These are phyloP conservation scores for Colletotrichum sojae DNA, from an alignment of 2,329 filamentous ascomycete species.

Conservation along the genomic window DNA sequence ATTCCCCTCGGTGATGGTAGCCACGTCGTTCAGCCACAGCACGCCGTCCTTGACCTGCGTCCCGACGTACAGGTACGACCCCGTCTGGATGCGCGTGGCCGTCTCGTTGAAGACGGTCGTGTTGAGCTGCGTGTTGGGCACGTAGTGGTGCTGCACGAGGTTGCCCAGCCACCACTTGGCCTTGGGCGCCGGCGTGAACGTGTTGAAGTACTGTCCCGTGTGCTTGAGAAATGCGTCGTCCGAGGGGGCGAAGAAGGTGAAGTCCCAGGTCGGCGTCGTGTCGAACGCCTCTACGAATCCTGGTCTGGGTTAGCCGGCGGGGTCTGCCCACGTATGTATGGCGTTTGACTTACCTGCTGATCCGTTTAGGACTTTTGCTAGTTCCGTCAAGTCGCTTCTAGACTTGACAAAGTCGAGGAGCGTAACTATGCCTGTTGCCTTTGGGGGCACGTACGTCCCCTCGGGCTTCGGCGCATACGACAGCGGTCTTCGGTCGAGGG, in stretches of 20 bases:
- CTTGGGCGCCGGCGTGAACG: constrained; percentile 45
- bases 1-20: constrained; percentile 38
- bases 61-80: constrained; percentile 45
- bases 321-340: neutral
- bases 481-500: constrained; percentile 3
- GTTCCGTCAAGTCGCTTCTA: constrained; percentile 2
- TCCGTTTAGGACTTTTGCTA: constrained; percentile 9
- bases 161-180: constrained; percentile 49
- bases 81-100: constrained; percentile 45
- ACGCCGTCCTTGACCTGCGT: constrained; percentile 41
- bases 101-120: constrained; percentile 43
- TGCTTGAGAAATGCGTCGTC: constrained; percentile 47
- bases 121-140: constrained; percentile 45
- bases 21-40: constrained; percentile 45
- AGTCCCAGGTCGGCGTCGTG: constrained; percentile 46
- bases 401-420: constrained; percentile 28
- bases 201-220: constrained; percentile 47
- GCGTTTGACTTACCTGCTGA: constrained; percentile 28
- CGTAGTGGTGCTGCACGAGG: constrained; percentile 45
- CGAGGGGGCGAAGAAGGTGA: constrained; percentile 50
- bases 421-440: neutral
- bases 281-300: constrained; percentile 49
- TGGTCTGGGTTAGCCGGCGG: neutral
- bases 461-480: constrained; percentile 17
- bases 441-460: neutral